A percentile compares a stretch with the other conserved stretches of the same genome.
Evolutionary conservation across 192 early-diverging fungal species (phyloP).

Genomic region (Chytriomyces sp.): DNA sequence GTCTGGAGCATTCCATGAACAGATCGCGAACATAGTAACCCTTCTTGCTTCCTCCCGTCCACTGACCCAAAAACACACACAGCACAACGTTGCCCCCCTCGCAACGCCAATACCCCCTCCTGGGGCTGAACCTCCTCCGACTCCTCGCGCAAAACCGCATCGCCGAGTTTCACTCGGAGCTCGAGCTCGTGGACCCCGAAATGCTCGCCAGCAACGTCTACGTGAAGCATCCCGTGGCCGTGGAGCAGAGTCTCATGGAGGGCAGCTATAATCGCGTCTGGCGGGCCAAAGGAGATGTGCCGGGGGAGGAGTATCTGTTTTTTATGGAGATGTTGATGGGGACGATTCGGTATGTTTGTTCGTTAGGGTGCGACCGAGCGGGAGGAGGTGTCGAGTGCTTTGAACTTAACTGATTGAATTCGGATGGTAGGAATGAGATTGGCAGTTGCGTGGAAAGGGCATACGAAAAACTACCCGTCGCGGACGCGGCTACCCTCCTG

Average conservation of each 20-base stretch:
- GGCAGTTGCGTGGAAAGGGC: constrained; percentile 95
- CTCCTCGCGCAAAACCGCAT: constrained; percentile 92
- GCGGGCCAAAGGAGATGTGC: constrained; percentile 84
- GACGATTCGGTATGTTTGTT: constrained; percentile 74
- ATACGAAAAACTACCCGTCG: constrained; percentile 79
- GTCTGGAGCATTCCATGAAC: too few species aligned
- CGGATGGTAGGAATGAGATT: constrained; percentile 94
- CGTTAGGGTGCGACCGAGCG: too few species aligned
- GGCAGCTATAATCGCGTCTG: constrained; percentile 97
- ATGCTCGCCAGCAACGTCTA: constrained; percentile 78
- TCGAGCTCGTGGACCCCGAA: constrained; percentile 85
- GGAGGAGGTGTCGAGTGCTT: too few species aligned
- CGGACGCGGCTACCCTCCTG: constrained; percentile 87
- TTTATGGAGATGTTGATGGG: constrained; percentile 93
- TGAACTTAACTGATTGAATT: too few species aligned
- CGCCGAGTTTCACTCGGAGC: constrained; percentile 96
- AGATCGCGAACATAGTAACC: too few species aligned
- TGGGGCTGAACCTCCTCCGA: constrained; percentile 91
- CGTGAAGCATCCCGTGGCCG: constrained; percentile 88
- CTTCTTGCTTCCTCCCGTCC: too few species aligned
- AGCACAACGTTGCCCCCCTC: constrained; percentile 68
- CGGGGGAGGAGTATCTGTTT: constrained; percentile 87
- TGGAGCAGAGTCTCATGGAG: constrained; percentile 98
- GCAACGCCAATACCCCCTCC: constrained; percentile 80
- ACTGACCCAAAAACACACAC: too few species aligned